These are phyloP conservation scores for Pichia eremophila DNA, from an alignment of 805 yeast genomes.

Conservation along the genomic window DNA sequence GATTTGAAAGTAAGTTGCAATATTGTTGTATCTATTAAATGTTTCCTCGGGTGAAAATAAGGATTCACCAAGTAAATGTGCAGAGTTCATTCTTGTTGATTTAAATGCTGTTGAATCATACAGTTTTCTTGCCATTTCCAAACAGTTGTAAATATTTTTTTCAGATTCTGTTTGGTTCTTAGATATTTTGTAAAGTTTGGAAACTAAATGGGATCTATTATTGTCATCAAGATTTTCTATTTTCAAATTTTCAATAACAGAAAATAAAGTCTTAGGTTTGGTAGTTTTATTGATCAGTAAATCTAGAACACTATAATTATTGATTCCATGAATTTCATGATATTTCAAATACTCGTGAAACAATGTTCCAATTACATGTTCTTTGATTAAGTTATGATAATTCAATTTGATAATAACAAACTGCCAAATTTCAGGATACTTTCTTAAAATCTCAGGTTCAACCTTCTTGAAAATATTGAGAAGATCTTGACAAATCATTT, in stretches of 20 bases:
- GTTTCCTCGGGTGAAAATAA: constrained; percentile 24
- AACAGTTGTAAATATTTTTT: constrained; percentile 9
- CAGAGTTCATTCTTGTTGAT: constrained; percentile 17
- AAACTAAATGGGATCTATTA: constrained; percentile 17
- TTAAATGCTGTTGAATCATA: constrained; percentile 10
- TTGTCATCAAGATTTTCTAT: constrained; percentile 18
- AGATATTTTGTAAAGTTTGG: constrained; percentile 20
- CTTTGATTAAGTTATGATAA: constrained; percentile 12
- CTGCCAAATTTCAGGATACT: constrained; percentile 26
- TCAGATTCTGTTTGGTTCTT: constrained; percentile 8
- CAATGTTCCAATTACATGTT: constrained; percentile 10
- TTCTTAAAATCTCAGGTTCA: constrained; percentile 12
- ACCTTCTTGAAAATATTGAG: constrained; percentile 11
- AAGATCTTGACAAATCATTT: constrained; percentile 12
- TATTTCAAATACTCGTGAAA: constrained; percentile 14
- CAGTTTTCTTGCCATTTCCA: constrained; percentile 20
- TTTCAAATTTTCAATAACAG: constrained; percentile 9
- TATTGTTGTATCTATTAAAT: constrained; percentile 19
- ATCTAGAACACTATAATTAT: constrained; percentile 16
- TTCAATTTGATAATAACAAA: constrained; percentile 20
- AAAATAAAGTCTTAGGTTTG: constrained; percentile 6
- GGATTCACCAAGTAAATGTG: constrained; percentile 27
- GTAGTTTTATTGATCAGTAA: constrained; percentile 14
- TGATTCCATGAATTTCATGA: constrained; percentile 1
- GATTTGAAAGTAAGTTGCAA: constrained; percentile 11